phyloP scores from a whole-genome alignment of 345 rosid species.

The Firmiana major region DNA sequence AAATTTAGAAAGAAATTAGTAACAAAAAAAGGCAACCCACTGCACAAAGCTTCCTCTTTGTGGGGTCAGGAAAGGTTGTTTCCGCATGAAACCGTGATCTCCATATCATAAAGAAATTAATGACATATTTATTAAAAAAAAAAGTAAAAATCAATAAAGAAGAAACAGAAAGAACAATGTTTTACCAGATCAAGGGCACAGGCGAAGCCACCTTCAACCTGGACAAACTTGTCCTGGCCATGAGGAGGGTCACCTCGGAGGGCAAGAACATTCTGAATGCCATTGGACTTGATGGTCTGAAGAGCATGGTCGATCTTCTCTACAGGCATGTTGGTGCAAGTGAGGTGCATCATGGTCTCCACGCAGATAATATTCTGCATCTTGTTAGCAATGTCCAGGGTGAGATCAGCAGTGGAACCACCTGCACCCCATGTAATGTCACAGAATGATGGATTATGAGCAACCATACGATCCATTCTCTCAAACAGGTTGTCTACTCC shows the following conservation, averaged over 20 bases:
- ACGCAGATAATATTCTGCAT: slow-evolving; percentile 98
- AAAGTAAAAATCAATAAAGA: neutral
- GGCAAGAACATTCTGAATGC: slow-evolving; percentile 95
- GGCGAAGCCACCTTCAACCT: slow-evolving; percentile 87
- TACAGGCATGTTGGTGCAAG: slow-evolving; percentile 97
- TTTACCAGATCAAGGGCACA: slow-evolving; percentile 87
- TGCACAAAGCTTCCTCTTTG: no score
- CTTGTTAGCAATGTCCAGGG: slow-evolving; percentile 84
- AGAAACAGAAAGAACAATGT: neutral
- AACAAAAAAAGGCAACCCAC: no score
- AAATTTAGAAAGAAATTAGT: slow-evolving; percentile 5
- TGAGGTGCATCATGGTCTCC: slow-evolving; percentile 99
- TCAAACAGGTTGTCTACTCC: slow-evolving; percentile 98
- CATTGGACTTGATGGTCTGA: slow-evolving; percentile 70
- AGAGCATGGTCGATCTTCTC: slow-evolving; percentile 95
- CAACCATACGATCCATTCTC: slow-evolving; percentile 91
- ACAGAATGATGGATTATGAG: slow-evolving; percentile 84
- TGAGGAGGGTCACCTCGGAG: slow-evolving; percentile 99
- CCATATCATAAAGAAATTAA: no score
- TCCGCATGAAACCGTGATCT: no score
- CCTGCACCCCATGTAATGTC: slow-evolving; percentile 99
- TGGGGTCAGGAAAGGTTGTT: no score
- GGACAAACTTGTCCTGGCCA: slow-evolving; percentile 95
- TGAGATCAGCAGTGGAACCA: slow-evolving; percentile 94
- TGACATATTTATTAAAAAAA: neutral